Evolutionary conservation across 2,329 filamentous ascomycete genomes (phyloP).

Genomic region (Ophiosphaerella herpotricha): DNA sequence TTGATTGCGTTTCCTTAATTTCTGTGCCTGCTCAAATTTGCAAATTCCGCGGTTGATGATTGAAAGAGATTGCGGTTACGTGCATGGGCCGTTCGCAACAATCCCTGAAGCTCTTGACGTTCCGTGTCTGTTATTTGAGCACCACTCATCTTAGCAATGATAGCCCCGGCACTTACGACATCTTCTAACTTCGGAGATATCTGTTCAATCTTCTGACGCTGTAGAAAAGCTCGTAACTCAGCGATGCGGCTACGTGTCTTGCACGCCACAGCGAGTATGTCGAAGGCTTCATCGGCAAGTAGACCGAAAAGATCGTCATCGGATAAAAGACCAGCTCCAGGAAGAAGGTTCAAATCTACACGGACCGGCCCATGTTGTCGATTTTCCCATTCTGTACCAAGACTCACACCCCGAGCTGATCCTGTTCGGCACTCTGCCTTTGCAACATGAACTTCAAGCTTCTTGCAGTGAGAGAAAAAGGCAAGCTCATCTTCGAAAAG

Average conservation of each 20-base stretch:
- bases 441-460: slow-evolving; percentile 17
- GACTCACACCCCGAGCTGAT: slow-evolving; percentile 14
- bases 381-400: slow-evolving; percentile 30
- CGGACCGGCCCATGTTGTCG: slow-evolving; percentile 10
- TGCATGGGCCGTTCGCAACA: slow-evolving; percentile 35
- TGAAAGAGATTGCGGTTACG: slow-evolving; percentile 34
- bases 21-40: slow-evolving; percentile 8
- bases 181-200: slow-evolving; percentile 36
- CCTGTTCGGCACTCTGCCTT: slow-evolving; percentile 18
- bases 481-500: slow-evolving; percentile 20
- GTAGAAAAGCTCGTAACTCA: slow-evolving; percentile 29
- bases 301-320: slow-evolving; percentile 23
- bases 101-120: slow-evolving; percentile 23
- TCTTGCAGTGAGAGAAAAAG: slow-evolving; percentile 21
- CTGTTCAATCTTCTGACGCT: slow-evolving; percentile 35
- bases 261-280: slow-evolving; percentile 34
- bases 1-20: slow-evolving; percentile 26
- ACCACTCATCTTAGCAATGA: slow-evolving; percentile 30
- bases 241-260: slow-evolving; percentile 34
- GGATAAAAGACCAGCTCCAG: slow-evolving; percentile 18
- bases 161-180: slow-evolving; percentile 29
- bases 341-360: slow-evolving; percentile 30
- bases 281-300: slow-evolving; percentile 36
- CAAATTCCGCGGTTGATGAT: slow-evolving; percentile 12
- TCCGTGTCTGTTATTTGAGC: slow-evolving; percentile 7